phyloP scores from a whole-genome alignment of 2,329 filamentous ascomycete genomes.

The Colletotrichum coccodes region DNA sequence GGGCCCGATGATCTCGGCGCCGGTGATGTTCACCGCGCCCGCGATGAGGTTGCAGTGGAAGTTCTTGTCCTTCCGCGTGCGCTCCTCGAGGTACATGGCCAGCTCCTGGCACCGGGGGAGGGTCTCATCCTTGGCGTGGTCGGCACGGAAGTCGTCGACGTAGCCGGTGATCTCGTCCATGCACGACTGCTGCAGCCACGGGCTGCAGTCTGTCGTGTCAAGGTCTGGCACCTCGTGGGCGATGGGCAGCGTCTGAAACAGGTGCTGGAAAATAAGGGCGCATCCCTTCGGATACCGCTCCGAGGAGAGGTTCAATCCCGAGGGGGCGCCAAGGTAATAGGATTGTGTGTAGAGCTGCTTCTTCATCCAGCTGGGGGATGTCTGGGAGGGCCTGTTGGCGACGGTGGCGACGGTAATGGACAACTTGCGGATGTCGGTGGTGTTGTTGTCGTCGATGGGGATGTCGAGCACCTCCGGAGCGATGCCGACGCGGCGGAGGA shows the following conservation, averaged over 20 bases:
- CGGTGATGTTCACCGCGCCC: constrained; percentile 29
- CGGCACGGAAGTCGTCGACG: constrained; percentile 30
- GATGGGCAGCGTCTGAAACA: constrained; percentile 30
- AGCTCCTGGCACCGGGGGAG: constrained; percentile 26
- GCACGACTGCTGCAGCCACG: constrained; percentile 32
- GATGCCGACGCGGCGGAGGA: constrained; percentile 31
- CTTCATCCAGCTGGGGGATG: constrained; percentile 19
- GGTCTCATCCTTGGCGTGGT: constrained; percentile 8
- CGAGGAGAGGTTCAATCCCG: constrained; percentile 16
- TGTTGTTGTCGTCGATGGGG: constrained; percentile 28
- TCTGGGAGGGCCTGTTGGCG: background rate
- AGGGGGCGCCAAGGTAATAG: constrained; percentile 29
- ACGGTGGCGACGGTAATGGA: constrained; percentile 27
- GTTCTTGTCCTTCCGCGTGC: constrained; percentile 24
- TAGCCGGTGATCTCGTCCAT: constrained; percentile 34
- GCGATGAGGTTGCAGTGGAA: constrained; percentile 32
- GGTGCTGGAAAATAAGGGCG: constrained; percentile 31
- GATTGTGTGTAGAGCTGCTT: constrained; percentile 31
- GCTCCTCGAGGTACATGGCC: constrained; percentile 30
- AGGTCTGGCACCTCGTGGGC: constrained; percentile 25
- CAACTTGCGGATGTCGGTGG: constrained; percentile 27
- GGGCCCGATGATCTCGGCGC: constrained; percentile 25
- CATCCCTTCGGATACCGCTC: constrained; percentile 26
- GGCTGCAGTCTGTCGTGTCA: constrained; percentile 29
- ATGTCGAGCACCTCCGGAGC: constrained; percentile 31